A percentile compares a stretch with the other conserved stretches of the same genome.
Evolutionary conservation across 2,329 filamentous ascomycete genomes (phyloP).

Genomic region (Periglandula ipomoeae): DNA sequence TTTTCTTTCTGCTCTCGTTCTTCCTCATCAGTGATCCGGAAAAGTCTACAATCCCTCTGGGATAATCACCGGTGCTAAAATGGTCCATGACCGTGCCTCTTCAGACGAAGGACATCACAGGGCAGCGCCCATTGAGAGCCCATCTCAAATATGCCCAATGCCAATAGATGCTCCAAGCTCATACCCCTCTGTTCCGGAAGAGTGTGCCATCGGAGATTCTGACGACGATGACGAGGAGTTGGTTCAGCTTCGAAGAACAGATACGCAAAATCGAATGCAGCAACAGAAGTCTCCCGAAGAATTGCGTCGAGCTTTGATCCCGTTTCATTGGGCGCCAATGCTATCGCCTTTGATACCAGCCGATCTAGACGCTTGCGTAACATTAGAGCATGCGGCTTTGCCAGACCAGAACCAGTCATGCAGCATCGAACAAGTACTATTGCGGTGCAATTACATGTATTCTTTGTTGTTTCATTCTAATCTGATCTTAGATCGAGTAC

Average conservation of each 20-base stretch:
- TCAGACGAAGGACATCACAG: not conserved
- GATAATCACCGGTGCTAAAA: not conserved
- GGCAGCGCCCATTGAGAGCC: not conserved
- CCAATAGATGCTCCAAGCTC: not conserved
- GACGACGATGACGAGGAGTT: conserved; percentile 10
- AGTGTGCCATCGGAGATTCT: conserved; percentile 9
- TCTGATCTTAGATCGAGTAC: conserved; percentile 17
- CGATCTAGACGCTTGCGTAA: conserved; percentile 48
- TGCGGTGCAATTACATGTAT: not conserved
- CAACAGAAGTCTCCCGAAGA: conserved; percentile 8
- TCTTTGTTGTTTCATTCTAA: conserved; percentile 2
- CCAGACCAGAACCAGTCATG: conserved; percentile 40
- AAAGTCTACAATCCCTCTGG: not conserved
- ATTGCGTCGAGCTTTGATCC: conserved; percentile 28
- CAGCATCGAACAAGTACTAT: conserved; percentile 43
- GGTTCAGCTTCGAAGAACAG: conserved; percentile 3
- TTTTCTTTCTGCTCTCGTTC: not conserved
- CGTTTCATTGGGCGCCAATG: conserved; percentile 51
- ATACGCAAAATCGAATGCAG: conserved; percentile 5
- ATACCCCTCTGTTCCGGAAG: not conserved
- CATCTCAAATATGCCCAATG: not conserved
- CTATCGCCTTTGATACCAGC: conserved; percentile 60
- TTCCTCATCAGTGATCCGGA: not conserved
- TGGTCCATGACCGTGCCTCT: not conserved
- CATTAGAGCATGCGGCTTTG: conserved; percentile 30